These are phyloP conservation scores for Metarhizium humberi DNA, from an alignment of 2,329 filamentous ascomycete species.

Conservation along the genomic window DNA sequence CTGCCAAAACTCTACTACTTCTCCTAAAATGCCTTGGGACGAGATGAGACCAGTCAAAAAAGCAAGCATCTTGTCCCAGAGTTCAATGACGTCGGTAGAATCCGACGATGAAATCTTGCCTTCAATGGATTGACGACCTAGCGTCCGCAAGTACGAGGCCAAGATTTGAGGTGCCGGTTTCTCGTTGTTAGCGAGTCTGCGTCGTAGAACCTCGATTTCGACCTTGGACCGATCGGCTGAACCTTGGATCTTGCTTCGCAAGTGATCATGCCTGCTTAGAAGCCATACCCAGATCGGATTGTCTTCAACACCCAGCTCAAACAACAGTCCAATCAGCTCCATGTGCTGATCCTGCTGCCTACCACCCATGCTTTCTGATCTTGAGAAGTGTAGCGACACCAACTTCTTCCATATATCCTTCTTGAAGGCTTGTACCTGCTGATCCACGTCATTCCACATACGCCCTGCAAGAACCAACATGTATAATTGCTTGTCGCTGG, in stretches of 20 bases:
- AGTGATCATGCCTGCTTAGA: constrained; percentile 75
- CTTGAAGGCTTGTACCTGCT: constrained; percentile 81
- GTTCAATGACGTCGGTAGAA: constrained; percentile 68
- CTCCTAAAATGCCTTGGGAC: constrained; percentile 71
- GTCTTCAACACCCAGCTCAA: constrained; percentile 92
- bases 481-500: constrained; percentile 73
- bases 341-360: constrained; percentile 73
- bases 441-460: constrained; percentile 91
- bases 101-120: constrained; percentile 61
- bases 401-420: constrained; percentile 80
- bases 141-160: constrained; percentile 66
- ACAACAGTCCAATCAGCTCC: constrained; percentile 76
- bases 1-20: constrained; percentile 91
- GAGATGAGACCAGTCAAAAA: constrained; percentile 71
- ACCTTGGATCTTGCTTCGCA: constrained; percentile 75
- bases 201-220: constrained; percentile 83
- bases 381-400: constrained; percentile 53
- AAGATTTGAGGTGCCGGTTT: constrained; percentile 61
- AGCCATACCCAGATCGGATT: constrained; percentile 98
- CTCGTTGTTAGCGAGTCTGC: constrained; percentile 66
- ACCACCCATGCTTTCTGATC: constrained; percentile 36
- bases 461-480: constrained; percentile 79
- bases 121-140: constrained; percentile 57
- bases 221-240: constrained; percentile 80
- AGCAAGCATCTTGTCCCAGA: constrained; percentile 82